Percentiles rank a stretch among this genome's conserved stretches.
Conservation (phyloP, 139 green algal genomes). For the Chlorella vulgaris region DNA sequence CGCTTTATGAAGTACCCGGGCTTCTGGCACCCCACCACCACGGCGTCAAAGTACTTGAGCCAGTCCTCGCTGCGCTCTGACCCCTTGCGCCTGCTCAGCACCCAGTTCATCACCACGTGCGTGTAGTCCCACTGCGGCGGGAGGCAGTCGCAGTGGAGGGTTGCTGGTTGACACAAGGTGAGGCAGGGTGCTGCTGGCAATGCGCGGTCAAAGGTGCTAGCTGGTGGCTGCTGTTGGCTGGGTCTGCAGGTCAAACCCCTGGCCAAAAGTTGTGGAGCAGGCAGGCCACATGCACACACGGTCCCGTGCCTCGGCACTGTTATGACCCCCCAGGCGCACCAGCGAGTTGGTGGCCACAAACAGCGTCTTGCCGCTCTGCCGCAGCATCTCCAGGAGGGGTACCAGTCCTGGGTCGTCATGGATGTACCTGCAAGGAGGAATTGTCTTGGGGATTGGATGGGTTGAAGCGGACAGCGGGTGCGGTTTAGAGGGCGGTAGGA, state of each 20-base stretch:
- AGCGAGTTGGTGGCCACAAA: conserved; percentile 97
- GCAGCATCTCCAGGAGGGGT: conserved; percentile 75
- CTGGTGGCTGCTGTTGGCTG: too few species aligned
- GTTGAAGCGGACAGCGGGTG: not conserved
- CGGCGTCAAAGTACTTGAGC: conserved; percentile 93
- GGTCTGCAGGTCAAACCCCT: too few species aligned
- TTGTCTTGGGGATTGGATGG: not conserved
- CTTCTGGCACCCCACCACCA: conserved; percentile 84
- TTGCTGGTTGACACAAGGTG: not conserved
- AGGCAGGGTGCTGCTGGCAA: too few species aligned
- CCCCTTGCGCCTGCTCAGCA: conserved; percentile 58
- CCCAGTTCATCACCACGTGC: conserved; percentile 98
- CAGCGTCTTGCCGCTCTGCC: conserved; percentile 65
- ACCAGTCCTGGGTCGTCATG: conserved; percentile 76
- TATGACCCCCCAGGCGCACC: too few species aligned
- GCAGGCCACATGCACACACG: too few species aligned
- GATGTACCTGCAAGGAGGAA: conserved; percentile 78
- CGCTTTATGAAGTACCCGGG: conserved; percentile 76
- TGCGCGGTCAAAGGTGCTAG: too few species aligned
- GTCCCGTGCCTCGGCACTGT: too few species aligned
- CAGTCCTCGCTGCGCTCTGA: conserved; percentile 64
- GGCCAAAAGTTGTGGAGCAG: too few species aligned
- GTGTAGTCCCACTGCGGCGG: conserved; percentile 87
- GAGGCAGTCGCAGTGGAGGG: not conserved
- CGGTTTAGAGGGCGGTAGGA: not conserved